Base-by-base conservation (phyloP, 2,329 filamentous ascomycete species). In the Fusarium protoensiforme region DNA sequence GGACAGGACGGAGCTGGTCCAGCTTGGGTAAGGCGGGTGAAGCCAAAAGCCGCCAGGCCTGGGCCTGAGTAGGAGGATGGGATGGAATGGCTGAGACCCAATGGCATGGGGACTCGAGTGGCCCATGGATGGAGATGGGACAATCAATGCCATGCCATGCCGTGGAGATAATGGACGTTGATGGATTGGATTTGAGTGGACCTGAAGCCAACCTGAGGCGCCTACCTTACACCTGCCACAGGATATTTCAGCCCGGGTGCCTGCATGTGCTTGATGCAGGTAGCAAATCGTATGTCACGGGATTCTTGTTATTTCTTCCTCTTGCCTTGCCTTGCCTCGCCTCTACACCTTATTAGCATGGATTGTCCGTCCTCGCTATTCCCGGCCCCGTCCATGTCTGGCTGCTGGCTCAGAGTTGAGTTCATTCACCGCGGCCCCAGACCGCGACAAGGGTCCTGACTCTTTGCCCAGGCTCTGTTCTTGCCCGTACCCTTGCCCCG, bases 341-440 rank as follows among this genome's bases (percentile, higher is more conserved):
- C 33, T 36, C 18, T 57, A 18, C 48, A 33, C 18, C 33, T 27
- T 31, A 54, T 31, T 61, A 67, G 20, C 61, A 61, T 62, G 39
- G 46, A 35, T 65, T 24, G 18, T 59, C 51, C 20, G n/a, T n/a
- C 67, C 36, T 65, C 61, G 56, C 56, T 61, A 65, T 65, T 72
- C 60, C 62, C 70, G 62, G 69, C 58, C 66, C 62, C 24, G 66
- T 71, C 38, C 33, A 67, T 39, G 24, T 24, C 24, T 24, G 38
- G 43, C 67, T 73, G 71, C 43, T 48, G 43, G 71, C 71, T 73
- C 71, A 73, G 71, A 73, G 67, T 73, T 73, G 71, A 73, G 71
- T 73, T 73, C 67, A 29, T 71, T 73, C 67, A 59, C 65, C 61
- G 33, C 36, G 63, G 69, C 65, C 69, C 69, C 65, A 72, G 69